Percentiles rank a stretch among this genome's conserved stretches.
phyloP scores from a whole-genome alignment of 495 filamentous ascomycete species.

The Talaromyces adpressus region DNA sequence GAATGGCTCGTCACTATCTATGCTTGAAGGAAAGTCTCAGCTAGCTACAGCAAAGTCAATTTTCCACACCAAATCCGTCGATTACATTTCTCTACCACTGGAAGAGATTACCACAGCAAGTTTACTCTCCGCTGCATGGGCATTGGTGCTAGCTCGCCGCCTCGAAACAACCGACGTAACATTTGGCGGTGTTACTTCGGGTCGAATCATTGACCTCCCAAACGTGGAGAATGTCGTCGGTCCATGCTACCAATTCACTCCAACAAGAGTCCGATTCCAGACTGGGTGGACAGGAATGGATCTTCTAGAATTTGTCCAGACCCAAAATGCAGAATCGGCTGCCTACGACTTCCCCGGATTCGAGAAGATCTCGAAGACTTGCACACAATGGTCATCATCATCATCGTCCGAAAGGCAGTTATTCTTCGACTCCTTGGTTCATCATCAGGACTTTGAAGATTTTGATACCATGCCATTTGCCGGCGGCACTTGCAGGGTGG shows the following conservation, averaged over 20 bases:
- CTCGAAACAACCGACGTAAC: constrained; percentile 42
- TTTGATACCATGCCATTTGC: constrained; percentile 38
- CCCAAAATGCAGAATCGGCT: constrained; percentile 23
- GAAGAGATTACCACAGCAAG: constrained; percentile 49
- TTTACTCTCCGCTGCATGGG: constrained; percentile 57
- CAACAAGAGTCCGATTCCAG: constrained; percentile 26
- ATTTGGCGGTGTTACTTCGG: constrained; percentile 54
- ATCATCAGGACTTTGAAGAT: constrained; percentile 24
- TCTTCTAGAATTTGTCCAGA: constrained; percentile 26
- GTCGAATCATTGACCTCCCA: constrained; percentile 35
- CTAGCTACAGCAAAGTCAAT: constrained; percentile 29
- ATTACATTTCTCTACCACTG: constrained; percentile 28
- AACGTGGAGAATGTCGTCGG: constrained; percentile 39
- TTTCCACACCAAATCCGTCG: constrained; percentile 30
- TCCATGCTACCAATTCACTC: constrained; percentile 33
- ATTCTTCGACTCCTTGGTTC: constrained; percentile 25
- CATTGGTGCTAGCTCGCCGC: constrained; percentile 47
- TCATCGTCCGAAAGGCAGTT: neutral
- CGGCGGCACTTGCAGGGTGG: constrained; percentile 22
- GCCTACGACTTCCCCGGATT: constrained; percentile 25
- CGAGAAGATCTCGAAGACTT: constrained; percentile 20
- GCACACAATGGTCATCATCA: constrained; percentile 18
- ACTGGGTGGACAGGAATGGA: constrained; percentile 26
- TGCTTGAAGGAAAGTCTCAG: constrained; percentile 27
- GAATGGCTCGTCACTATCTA: constrained; percentile 39